Conservation (phyloP, 2,329 filamentous ascomycete genomes). For the Venturia pyrina region DNA sequence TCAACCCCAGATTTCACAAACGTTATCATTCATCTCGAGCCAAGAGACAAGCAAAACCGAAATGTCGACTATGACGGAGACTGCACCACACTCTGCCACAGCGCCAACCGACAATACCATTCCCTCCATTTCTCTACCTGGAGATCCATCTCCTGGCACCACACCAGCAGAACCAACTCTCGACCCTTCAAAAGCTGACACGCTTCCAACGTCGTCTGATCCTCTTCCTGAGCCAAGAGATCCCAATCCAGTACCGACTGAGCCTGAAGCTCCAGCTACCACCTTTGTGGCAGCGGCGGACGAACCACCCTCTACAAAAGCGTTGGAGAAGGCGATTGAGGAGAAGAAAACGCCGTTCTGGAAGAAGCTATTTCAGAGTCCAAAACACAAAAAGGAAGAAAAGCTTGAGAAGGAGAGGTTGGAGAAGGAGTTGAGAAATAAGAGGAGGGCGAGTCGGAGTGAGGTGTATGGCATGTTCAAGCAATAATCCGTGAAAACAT, state of each 20-base stretch:
- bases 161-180: neutral
- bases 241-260: neutral
- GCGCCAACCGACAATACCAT: neutral
- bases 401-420: neutral
- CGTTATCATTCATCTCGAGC: neutral
- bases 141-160: neutral
- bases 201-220: neutral
- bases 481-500: no score
- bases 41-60: neutral
- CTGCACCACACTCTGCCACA: neutral
- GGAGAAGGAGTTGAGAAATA: neutral
- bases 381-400: neutral
- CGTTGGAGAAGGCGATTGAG: neutral
- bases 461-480: neutral
- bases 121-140: neutral
- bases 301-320: neutral
- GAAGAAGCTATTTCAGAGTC: neutral
- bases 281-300: neutral
- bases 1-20: neutral
- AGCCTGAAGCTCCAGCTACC: neutral
- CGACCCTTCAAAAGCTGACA: neutral
- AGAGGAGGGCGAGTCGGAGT: neutral
- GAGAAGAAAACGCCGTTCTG: neutral
- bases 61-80: neutral
- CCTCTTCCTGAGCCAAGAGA: neutral